A percentile compares a stretch with the other conserved stretches of the same genome.
These are phyloP conservation scores for Pistacia atlantica DNA, from an alignment of 345 rosid species.

Conservation along the genomic window DNA sequence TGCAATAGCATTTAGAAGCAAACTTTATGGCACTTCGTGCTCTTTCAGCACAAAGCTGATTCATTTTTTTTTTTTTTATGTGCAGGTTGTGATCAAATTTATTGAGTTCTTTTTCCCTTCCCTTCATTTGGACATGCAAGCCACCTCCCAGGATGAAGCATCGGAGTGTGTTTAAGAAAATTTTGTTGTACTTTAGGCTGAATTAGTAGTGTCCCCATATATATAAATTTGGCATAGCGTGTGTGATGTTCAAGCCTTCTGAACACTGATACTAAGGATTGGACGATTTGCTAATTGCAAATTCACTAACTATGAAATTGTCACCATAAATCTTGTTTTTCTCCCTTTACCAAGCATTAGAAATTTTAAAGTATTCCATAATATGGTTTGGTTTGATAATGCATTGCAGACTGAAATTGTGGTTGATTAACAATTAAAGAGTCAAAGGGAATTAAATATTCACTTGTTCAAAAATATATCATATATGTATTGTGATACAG, in stretches of 20 bases:
- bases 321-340: too few species aligned
- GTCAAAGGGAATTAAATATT: too few species aligned
- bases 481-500: neutral
- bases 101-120: neutral
- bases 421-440: too few species aligned
- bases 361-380: too few species aligned
- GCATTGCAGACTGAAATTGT: too few species aligned
- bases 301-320: neutral
- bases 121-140: neutral
- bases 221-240: too few species aligned
- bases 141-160: neutral
- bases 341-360: too few species aligned
- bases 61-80: neutral
- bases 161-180: neutral
- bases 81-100: slow-evolving; percentile 5
- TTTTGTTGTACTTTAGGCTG: neutral
- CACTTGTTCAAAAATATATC: too few species aligned
- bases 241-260: neutral
- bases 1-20: neutral
- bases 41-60: neutral
- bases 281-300: neutral
- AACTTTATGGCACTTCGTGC: neutral
- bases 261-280: neutral
- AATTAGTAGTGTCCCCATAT: neutral
- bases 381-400: too few species aligned